Evolutionary conservation across 495 filamentous ascomycete species (phyloP), one percentile per base, ranked within the genome.

Genomic region (Durotheca rogersii): DNA sequence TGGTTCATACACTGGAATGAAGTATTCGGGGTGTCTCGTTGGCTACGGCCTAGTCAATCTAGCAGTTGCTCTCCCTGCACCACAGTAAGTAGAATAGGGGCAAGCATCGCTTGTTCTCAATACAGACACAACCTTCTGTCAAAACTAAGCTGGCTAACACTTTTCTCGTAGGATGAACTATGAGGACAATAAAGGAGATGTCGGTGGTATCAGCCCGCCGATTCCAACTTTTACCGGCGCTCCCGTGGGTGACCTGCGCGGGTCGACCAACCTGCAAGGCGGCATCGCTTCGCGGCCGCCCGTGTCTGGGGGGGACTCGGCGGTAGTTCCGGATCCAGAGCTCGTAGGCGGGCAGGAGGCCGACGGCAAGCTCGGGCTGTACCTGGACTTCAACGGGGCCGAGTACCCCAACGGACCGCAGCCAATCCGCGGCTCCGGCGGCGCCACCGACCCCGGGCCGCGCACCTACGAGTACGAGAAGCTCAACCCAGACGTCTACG

Each of bases 401-500:
- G 27, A 23, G 3, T 47, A 48, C 12, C 55, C 55, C 11, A 70
- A 78, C 10, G 79, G 82, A 7, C 85, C 85, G 2, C 84, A 90
- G 63, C 85, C 85, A 1, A 81, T 89, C 34, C 77, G 85, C n/a
- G 84, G 83, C 3, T 61, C 43, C 14, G 63, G 44, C 10, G 83
- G 82, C 3, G 72, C 68, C 2, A 86, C 81, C 1, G 80, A 87
- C 56, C 79, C 84, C 6, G 82, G 83, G 3, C 82, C 82, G 38
- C 68, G 82, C 76, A 83, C 82, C 1, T 70, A 72, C 41, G 69
- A 72, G 36, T 84, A 87, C 48, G 79, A 87, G 46, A 76, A 74
- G 38, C 70, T 82, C 10, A 86, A 89, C 54, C 80, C 81, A 3
- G 84, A 89, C 58, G 70, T 81, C 6, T 75, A 81, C 25, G 83